Evolutionary conservation across 1,139 yeast species (phyloP).

Genomic region (Groenewaldozyma auringiensis): DNA sequence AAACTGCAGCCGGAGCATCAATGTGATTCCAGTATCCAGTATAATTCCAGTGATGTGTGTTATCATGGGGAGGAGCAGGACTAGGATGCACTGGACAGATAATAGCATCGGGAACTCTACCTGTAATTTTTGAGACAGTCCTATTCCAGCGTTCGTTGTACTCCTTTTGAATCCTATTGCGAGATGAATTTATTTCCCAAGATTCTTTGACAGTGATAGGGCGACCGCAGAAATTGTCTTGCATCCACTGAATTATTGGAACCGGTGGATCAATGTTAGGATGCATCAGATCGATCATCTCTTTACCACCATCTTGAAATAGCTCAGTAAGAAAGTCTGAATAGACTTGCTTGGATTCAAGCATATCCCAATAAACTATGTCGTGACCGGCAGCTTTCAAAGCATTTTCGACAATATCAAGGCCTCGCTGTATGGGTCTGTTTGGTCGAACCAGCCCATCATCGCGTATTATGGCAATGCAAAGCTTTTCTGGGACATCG

Average conservation of each 20-base stretch:
- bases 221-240: not conserved
- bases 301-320: not conserved
- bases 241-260: not conserved
- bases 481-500: constrained; percentile 33
- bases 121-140: constrained; percentile 16
- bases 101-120: constrained; percentile 31
- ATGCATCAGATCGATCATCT: not conserved
- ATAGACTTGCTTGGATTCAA: not conserved
- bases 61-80: constrained; percentile 20
- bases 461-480: constrained; percentile 28
- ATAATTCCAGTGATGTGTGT: constrained; percentile 23
- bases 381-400: constrained; percentile 26
- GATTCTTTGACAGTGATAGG: constrained; percentile 3
- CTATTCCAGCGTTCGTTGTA: constrained; percentile 15
- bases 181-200: constrained; percentile 8
- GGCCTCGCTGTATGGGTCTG: constrained; percentile 40
- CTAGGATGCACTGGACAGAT: constrained; percentile 28
- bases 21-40: constrained; percentile 40
- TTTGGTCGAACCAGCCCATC: constrained; percentile 30
- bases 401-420: constrained; percentile 22
- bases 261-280: not conserved
- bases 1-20: constrained; percentile 40
- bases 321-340: not conserved
- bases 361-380: constrained; percentile 30
- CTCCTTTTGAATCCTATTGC: constrained; percentile 16